Conservation (phyloP, 768 basidiomycete species). For the Boletus bicolor region DNA sequence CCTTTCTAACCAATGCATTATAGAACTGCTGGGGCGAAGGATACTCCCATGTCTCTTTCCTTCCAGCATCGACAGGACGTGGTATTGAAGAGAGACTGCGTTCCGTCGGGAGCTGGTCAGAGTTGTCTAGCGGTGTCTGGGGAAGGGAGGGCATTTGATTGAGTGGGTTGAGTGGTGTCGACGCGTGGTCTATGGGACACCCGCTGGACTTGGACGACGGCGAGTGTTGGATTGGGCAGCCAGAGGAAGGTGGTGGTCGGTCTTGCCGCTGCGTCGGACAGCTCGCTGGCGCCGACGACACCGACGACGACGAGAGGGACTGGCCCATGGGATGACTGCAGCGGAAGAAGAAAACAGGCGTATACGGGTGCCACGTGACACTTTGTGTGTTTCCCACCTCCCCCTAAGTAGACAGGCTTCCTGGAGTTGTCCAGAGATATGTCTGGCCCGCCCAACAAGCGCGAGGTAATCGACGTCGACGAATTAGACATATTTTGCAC, state of each 20-base stretch:
- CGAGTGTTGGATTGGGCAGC: constrained; percentile 45
- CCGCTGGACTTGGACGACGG: constrained; percentile 25
- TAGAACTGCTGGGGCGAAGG: constrained; percentile 98
- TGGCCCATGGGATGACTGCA: constrained; percentile 17
- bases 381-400: neutral
- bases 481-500: constrained; percentile 21
- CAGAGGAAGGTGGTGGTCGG: constrained; percentile 4
- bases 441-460: neutral
- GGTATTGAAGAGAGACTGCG: constrained; percentile 86
- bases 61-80: constrained; percentile 41
- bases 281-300: constrained; percentile 1
- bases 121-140: constrained; percentile 59
- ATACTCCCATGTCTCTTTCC: constrained; percentile 64
- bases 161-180: constrained; percentile 51
- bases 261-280: constrained; percentile 12
- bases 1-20: constrained; percentile 93
- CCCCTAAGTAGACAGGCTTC: neutral
- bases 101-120: constrained; percentile 60
- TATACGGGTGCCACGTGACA: constrained; percentile 11
- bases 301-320: constrained; percentile 11
- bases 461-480: constrained; percentile 29
- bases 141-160: constrained; percentile 91
- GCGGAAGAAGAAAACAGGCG: neutral
- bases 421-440: neutral
- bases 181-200: constrained; percentile 62